Evolutionary conservation across 176 grass and related monocot genomes (phyloP), one percentile per base, ranked within the genome.

Genomic region (Panicum miliaceum): DNA sequence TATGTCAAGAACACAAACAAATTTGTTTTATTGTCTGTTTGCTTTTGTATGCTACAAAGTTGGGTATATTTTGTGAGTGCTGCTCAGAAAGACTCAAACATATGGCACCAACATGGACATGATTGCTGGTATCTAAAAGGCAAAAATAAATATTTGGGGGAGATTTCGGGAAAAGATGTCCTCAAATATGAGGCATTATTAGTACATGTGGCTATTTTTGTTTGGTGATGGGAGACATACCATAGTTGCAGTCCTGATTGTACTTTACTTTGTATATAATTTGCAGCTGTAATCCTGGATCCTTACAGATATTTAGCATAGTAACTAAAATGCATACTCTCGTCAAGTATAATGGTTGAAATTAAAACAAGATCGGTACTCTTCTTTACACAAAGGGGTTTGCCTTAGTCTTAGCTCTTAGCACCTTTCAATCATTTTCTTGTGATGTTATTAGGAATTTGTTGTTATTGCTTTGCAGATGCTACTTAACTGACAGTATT

Each of bases 401-500:
- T 53, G 19, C 59, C 29, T 81, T 76, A 47, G 25, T 36, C 41
- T 15, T 11, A 58, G 8, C 22, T 60, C n/a, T 60, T 71, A 47
- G 14, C 12, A 78, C 64, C 6, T 5, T 26, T 64, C 26, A 19
- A 52, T 8, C 50, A 12, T 42, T 84, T 45, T 40, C 5, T 61
- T 45, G 51, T 68, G 52, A 84, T 76, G 26, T 42, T 22, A 53
- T 45, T 1, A 16, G 1, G 12, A 32, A 3, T 68, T 87, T n/a
- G n/a, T 23, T 74, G 1, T 54, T 82, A 13, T 34, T 9, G 11
- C 36, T 16, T 87, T 45, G 9, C 27, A 81, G 58, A 77, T 62
- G 12, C 1, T 86, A 60, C 60, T 63, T 8, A 32, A 16, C 57
- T 87, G 50, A 73, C 35, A 74, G 27, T 68, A 48, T 77, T 71